Percentiles rank a stretch among this genome's conserved stretches.
Conservation (phyloP, 176 grass and related monocot genomes). For the Coix lacrymajobi region DNA sequence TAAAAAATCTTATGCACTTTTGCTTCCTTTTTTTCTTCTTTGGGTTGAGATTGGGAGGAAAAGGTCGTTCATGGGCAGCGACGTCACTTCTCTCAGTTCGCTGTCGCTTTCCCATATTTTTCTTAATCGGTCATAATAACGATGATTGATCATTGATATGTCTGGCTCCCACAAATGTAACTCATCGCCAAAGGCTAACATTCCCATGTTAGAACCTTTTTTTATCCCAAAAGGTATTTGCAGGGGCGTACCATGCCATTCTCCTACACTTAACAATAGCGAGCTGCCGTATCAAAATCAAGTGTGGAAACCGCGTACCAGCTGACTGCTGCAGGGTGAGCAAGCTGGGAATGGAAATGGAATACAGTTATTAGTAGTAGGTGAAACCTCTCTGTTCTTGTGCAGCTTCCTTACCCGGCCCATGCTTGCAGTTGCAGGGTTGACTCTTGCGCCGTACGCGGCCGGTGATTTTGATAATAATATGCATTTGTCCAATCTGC, state of each 20-base stretch:
- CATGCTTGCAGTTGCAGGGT: background rate
- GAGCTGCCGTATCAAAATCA: background rate
- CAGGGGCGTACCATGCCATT: too few relatives aligned
- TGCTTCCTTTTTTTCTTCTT: background rate
- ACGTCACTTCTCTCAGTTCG: background rate
- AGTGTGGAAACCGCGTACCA: background rate
- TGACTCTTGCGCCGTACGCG: background rate
- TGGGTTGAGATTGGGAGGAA: background rate
- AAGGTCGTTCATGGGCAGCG: background rate
- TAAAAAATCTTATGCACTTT: background rate
- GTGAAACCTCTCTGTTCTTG: background rate
- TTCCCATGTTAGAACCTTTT: background rate
- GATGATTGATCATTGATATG: background rate
- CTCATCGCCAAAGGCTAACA: background rate
- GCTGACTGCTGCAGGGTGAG: background rate
- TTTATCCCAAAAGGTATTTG: too few relatives aligned
- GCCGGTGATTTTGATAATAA: conserved; percentile 22
- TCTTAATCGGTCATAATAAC: background rate
- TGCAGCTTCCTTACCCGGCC: background rate
- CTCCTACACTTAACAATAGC: background rate
- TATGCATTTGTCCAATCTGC: background rate
- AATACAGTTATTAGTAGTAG: background rate
- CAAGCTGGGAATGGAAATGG: background rate
- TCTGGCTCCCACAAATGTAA: background rate
- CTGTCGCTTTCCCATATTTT: background rate